Evolutionary conservation across 257 asterid species (phyloP).

Genomic region (Fraxinus excelsior): DNA sequence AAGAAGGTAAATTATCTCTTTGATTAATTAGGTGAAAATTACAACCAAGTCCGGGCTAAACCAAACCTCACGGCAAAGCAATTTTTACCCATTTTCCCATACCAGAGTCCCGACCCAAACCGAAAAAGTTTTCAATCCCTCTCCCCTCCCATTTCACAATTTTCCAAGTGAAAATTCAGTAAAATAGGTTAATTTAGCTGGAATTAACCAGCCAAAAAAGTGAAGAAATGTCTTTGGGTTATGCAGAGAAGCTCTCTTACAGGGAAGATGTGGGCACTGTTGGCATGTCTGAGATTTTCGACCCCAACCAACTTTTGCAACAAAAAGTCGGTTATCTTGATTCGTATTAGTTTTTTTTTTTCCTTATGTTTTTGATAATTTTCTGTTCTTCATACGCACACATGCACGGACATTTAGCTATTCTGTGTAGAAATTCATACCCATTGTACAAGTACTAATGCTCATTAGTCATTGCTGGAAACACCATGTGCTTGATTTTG

Average conservation of each 20-base stretch:
- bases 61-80: background rate
- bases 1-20: too few species aligned
- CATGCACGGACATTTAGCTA: background rate
- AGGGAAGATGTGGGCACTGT: conserved; percentile 97
- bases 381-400: background rate
- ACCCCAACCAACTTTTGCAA: conserved; percentile 70
- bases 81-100: background rate
- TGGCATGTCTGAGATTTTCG: conserved; percentile 85
- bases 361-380: background rate
- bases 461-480: background rate
- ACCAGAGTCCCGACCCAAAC: background rate
- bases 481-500: background rate
- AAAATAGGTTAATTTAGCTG: background rate
- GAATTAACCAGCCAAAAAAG: background rate
- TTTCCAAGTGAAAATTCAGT: background rate
- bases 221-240: conserved; percentile 72
- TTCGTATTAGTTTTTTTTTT: background rate
- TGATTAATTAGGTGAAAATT: too few species aligned
- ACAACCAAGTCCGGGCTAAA: too few species aligned
- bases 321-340: conserved; percentile 51
- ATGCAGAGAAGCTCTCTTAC: conserved; percentile 87
- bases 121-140: background rate
- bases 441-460: background rate
- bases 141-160: background rate
- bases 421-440: background rate